A percentile compares a stretch with the other conserved stretches of the same genome.
Conservation (phyloP, 2,329 filamentous ascomycete genomes). For the Xylariomycetidae sp. region DNA sequence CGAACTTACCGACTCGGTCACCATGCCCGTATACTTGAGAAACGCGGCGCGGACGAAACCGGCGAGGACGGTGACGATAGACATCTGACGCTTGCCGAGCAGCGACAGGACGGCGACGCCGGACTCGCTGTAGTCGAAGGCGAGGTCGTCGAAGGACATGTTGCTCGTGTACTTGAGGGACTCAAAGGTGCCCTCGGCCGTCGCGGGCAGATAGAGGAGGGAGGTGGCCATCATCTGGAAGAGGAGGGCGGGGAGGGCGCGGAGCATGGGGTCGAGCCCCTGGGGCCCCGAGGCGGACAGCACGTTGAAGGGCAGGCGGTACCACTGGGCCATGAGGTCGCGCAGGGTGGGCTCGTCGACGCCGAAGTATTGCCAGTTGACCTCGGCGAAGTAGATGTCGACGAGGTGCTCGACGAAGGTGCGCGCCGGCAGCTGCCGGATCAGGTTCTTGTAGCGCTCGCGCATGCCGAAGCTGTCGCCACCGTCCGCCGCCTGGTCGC, state of each 20-base stretch:
- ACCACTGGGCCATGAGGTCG: constrained; percentile 50
- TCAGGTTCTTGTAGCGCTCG: constrained; percentile 54
- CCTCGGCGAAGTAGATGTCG: constrained; percentile 49
- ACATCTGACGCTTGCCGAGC: constrained; percentile 53
- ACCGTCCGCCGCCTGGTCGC: constrained; percentile 25
- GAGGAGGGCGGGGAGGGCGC: constrained; percentile 55
- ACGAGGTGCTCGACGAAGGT: constrained; percentile 51
- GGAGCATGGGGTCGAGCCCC: constrained; percentile 45
- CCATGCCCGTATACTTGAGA: constrained; percentile 54
- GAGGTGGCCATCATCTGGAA: constrained; percentile 55
- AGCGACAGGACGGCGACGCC: constrained; percentile 48
- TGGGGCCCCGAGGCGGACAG: constrained; percentile 46
- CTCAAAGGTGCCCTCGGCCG: constrained; percentile 45
- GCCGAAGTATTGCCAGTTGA: constrained; percentile 56
- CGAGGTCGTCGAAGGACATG: constrained; percentile 58
- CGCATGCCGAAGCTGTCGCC: constrained; percentile 40
- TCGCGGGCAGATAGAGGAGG: constrained; percentile 47
- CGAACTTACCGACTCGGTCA: constrained; percentile 51
- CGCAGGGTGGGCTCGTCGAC: constrained; percentile 51
- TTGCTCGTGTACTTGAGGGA: constrained; percentile 53
- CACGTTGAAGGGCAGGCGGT: constrained; percentile 46
- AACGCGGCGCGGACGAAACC: constrained; percentile 53
- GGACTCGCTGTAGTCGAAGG: constrained; percentile 56
- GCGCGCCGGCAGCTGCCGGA: constrained; percentile 53
- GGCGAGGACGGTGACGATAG: constrained; percentile 52